Evolutionary conservation across 2,329 filamentous ascomycete genomes (phyloP).

Genomic region (Fragosphaeria purpurea): DNA sequence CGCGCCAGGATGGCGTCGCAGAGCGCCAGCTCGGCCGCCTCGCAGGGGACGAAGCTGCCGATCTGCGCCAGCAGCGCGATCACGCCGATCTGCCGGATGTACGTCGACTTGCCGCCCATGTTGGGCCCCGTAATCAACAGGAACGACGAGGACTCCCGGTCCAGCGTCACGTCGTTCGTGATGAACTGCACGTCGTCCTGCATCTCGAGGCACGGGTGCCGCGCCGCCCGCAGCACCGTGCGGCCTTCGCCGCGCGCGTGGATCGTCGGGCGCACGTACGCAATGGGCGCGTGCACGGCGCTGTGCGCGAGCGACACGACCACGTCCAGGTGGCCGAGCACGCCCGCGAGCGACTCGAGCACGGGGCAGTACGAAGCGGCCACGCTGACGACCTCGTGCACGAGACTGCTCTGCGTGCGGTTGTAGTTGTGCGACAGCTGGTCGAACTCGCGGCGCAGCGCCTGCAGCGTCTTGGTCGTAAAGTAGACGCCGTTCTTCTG

Average conservation of each 20-base stretch:
- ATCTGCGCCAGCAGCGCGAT: conserved; percentile 96
- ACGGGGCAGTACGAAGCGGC: conserved; percentile 92
- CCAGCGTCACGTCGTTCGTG: conserved; percentile 85
- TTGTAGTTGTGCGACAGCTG: conserved; percentile 93
- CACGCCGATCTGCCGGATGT: conserved; percentile 93
- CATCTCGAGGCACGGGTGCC: conserved; percentile 97
- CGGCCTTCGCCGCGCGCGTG: conserved; percentile 80
- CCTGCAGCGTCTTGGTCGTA: conserved; percentile 73
- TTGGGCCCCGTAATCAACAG: conserved; percentile 96
- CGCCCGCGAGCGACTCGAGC: conserved; percentile 75
- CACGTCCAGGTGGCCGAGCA: conserved; percentile 89
- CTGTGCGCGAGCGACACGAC: conserved; percentile 90
- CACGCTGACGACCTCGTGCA: conserved; percentile 85
- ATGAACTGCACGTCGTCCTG: conserved; percentile 98
- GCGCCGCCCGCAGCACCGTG: conserved; percentile 82
- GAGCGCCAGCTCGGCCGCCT: conserved; percentile 82
- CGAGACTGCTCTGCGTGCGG: conserved; percentile 81
- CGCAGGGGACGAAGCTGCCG: conserved; percentile 90
- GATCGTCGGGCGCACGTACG: conserved; percentile 85
- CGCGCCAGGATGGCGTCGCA: conserved; percentile 96
- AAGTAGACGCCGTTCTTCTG: conserved; percentile 99
- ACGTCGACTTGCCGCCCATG: conserved; percentile 98
- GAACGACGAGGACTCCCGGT: conserved; percentile 73
- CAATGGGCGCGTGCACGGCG: conserved; percentile 82
- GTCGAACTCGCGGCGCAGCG: conserved; percentile 80